Base-by-base conservation (phyloP, 2,329 filamentous ascomycete species). In the Paraconiothyrium brasiliense region DNA sequence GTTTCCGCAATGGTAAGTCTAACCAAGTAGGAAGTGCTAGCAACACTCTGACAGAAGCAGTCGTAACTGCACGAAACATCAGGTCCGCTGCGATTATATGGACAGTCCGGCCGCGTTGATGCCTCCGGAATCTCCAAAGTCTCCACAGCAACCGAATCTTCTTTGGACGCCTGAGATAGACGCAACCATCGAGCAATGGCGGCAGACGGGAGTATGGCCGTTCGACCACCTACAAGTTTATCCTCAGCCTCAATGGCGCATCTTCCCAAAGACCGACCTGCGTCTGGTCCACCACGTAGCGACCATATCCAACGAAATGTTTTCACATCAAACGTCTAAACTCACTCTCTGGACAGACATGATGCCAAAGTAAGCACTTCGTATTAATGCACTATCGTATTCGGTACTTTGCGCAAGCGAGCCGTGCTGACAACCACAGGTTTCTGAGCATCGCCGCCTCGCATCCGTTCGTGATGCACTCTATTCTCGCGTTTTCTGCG, bases 41-140 rank as follows among this genome's bases (percentile, higher is more conserved):
- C 20, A 54, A 48, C 69, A n/a, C 27, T 14, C 37, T 79, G 62
- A 77, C 64, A 59, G 35, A 27, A 44, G 20, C 74, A 97, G 94
- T 83, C 93, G 93, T 75, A 99, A 99, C 81, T 99, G 95, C 82
- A 97, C 94, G 64, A 99, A 98, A 83, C 95, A 99, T 83, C 97
- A 97, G 83, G 95, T 96, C 73, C 92, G 94, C 74, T 99, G 95
- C 81, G 95, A 97, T 72, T 99, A 98, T 84, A 96, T 97, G 85
- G 94, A 98, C 77, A 89, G 90, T 75, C 87, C 91, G 52, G 84
- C 87, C 49, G 85, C 90, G 60, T 89, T 91, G 63, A 80, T 82
- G 54, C 85, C 54, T 30, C 54, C 86, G 67, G 85, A 85, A 65
- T 82, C 80, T 59, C 77, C 81, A 56, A 80, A 79, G 61, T 81